A percentile compares a stretch with the other conserved stretches of the same genome.
Conservation (phyloP, 2,329 filamentous ascomycete species). For the Dothiorella sarmentorum region DNA sequence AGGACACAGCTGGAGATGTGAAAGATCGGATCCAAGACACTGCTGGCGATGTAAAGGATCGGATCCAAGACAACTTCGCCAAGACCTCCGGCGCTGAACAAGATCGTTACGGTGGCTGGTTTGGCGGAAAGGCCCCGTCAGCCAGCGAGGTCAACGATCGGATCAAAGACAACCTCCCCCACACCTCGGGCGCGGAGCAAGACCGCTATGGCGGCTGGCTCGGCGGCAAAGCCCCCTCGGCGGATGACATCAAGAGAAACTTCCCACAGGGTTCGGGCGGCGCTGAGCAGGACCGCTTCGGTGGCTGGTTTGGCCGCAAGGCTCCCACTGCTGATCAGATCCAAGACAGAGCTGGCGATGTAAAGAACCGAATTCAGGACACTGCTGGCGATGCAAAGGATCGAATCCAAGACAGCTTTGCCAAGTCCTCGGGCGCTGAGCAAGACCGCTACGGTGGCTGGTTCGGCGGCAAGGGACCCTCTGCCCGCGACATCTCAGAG, state of each 20-base stretch:
- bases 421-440: background rate
- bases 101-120: constrained; percentile 12
- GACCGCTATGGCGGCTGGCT: constrained; percentile 5
- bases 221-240: background rate
- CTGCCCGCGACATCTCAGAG: background rate
- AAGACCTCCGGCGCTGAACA: constrained; percentile 8
- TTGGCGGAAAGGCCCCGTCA: background rate
- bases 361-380: too few relatives aligned
- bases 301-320: background rate
- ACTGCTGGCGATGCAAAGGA: too few relatives aligned
- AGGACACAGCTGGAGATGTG: background rate
- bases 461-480: constrained; percentile 10
- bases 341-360: too few relatives aligned
- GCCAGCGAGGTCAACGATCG: background rate
- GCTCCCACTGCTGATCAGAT: background rate
- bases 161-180: background rate
- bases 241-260: background rate
- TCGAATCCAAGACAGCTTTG: too few relatives aligned
- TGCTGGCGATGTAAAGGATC: too few relatives aligned
- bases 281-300: constrained; percentile 16
- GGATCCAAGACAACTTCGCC: background rate
- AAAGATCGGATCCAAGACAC: background rate
- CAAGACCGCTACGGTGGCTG: constrained; percentile 9
- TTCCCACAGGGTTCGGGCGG: constrained; percentile 7
- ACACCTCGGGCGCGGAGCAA: background rate